Percentiles rank a stretch among this genome's conserved stretches.
These are phyloP conservation scores for Solanum chilense DNA, from an alignment of 257 asterid species.

Conservation along the genomic window DNA sequence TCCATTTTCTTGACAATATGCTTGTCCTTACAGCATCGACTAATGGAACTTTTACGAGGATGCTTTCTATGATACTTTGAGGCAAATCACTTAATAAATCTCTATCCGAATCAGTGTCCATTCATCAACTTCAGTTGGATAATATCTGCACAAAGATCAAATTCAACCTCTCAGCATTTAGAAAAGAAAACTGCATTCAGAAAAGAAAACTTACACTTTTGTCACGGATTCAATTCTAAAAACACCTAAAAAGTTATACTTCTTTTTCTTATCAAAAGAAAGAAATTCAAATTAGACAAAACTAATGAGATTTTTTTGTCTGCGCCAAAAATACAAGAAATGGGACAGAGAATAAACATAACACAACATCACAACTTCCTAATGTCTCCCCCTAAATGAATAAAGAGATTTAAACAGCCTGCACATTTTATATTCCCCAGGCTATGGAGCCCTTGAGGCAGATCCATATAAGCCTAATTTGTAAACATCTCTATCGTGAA, in stretches of 20 bases:
- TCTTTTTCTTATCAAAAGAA: background rate
- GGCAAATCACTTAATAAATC: slow-evolving; percentile 84
- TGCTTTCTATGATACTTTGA: slow-evolving; percentile 60
- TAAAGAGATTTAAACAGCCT: background rate
- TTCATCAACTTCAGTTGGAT: slow-evolving; percentile 12
- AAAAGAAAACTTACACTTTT: background rate
- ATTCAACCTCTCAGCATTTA: background rate
- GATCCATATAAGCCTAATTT: background rate
- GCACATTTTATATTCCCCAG: background rate
- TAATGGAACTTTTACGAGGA: slow-evolving; percentile 64
- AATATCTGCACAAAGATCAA: background rate
- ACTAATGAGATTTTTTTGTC: background rate
- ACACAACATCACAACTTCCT: background rate
- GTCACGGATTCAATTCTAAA: background rate
- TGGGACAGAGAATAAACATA: background rate
- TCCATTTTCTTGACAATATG: slow-evolving; percentile 60
- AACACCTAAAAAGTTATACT: background rate
- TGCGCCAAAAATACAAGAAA: background rate
- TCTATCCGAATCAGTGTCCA: slow-evolving; percentile 29
- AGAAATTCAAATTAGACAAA: background rate
- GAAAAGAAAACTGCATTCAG: background rate
- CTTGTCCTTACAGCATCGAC: slow-evolving; percentile 73
- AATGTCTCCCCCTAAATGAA: background rate
- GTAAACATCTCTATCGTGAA: background rate
- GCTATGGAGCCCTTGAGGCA: background rate